Conservation (phyloP, 192 early-diverging fungal genomes). For the Phlyctochytrium bullatum region DNA sequence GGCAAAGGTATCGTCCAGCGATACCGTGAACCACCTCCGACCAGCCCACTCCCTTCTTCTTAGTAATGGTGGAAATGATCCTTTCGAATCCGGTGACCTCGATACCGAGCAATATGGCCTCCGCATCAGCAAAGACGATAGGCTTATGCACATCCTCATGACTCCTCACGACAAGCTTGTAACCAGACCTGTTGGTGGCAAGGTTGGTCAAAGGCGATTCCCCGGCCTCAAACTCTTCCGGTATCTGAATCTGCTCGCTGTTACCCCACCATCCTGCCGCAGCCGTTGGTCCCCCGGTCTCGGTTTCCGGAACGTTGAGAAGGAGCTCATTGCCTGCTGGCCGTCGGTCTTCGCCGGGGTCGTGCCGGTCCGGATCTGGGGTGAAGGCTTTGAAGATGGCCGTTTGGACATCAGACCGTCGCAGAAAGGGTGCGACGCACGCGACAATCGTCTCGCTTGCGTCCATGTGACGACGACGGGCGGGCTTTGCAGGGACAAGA, state of each 20-base stretch:
- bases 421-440: slow-evolving; percentile 1
- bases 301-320: neutral
- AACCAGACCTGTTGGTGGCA: neutral
- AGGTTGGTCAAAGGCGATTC: too few species aligned
- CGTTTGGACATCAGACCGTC: neutral
- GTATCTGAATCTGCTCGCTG: too few species aligned
- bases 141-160: neutral
- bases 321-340: neutral
- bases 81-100: neutral
- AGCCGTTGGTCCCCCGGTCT: neutral
- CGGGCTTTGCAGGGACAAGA: too few species aligned
- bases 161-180: neutral
- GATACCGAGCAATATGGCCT: neutral
- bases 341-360: neutral
- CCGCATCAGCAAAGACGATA: neutral
- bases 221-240: too few species aligned
- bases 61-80: neutral
- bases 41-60: neutral
- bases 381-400: neutral
- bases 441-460: neutral
- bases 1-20: slow-evolving; percentile 2
- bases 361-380: neutral
- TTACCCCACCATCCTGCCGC: too few species aligned
- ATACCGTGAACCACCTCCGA: neutral
- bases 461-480: too few species aligned